These are phyloP conservation scores for Mycena galopus DNA, from an alignment of 768 basidiomycete genomes.

Conservation along the genomic window DNA sequence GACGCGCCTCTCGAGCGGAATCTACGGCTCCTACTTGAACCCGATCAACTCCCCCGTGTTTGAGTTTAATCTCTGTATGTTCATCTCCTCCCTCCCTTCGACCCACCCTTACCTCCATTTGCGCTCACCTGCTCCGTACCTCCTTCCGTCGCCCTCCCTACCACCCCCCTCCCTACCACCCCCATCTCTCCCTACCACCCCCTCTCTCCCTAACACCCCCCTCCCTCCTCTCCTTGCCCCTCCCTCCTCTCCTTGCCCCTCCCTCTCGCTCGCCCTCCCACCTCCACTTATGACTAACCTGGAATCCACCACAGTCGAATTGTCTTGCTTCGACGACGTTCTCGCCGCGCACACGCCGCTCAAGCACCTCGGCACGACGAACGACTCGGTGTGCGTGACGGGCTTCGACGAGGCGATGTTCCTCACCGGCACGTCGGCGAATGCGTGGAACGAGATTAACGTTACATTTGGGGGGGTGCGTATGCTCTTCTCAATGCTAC, in stretches of 20 bases:
- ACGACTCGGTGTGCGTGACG: conserved; percentile 47
- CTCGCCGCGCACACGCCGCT: conserved; percentile 60
- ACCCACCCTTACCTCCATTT: too few relatives aligned
- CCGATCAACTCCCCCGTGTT: conserved; percentile 49
- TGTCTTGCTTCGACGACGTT: conserved; percentile 57
- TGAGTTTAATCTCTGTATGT: conserved; percentile 51
- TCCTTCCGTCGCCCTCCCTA: too few relatives aligned
- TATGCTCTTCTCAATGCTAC: too few relatives aligned
- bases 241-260: neutral
- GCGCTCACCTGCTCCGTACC: too few relatives aligned
- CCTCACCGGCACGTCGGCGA: conserved; percentile 48
- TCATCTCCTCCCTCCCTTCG: neutral
- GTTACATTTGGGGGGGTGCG: too few relatives aligned
- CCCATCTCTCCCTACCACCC: too few relatives aligned
- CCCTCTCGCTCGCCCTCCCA: too few relatives aligned
- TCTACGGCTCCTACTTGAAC: too few relatives aligned
- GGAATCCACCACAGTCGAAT: conserved; percentile 45
- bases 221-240: too few relatives aligned
- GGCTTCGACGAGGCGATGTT: conserved; percentile 51
- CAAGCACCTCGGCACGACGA: conserved; percentile 59
- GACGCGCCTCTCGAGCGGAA: conserved; percentile 38
- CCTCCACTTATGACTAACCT: too few relatives aligned
- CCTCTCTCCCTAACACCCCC: too few relatives aligned
- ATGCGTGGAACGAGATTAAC: conserved; percentile 31
- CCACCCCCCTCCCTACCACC: too few relatives aligned